A percentile compares a stretch with the other conserved stretches of the same genome.
phyloP scores from a whole-genome alignment of 352 stramenopile genomes.

The Albugo candida region DNA sequence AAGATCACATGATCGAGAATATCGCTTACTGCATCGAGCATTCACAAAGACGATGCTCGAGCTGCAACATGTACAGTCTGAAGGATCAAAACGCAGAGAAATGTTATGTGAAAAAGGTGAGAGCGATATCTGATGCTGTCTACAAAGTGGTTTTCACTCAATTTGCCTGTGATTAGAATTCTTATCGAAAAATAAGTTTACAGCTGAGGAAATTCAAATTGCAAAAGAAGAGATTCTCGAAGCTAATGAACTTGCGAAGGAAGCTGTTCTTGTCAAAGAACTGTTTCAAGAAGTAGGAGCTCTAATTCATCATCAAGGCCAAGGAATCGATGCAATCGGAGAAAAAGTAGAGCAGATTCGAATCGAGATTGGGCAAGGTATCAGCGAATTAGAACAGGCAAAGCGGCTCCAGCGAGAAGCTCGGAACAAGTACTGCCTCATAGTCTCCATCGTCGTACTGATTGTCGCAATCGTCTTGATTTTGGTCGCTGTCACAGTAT shows the following conservation, averaged over 20 bases:
- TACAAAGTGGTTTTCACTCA: neutral
- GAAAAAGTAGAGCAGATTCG: constrained; percentile 47
- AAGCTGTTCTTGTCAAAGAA: constrained; percentile 44
- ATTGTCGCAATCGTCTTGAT: constrained; percentile 29
- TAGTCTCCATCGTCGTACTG: constrained; percentile 15
- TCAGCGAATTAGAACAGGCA: constrained; percentile 49
- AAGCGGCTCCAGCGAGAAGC: constrained; percentile 35
- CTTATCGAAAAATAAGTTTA: constrained; percentile 26
- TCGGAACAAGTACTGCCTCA: constrained; percentile 37
- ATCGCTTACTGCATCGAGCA: constrained; percentile 27
- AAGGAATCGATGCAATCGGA: constrained; percentile 50
- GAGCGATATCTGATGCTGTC: neutral
- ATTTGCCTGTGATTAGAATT: constrained; percentile 17
- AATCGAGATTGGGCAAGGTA: constrained; percentile 47
- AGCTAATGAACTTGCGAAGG: constrained; percentile 31
- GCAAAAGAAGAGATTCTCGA: constrained; percentile 60
- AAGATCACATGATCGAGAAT: constrained; percentile 17
- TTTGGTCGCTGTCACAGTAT: constrained; percentile 9
- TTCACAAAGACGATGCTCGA: constrained; percentile 54
- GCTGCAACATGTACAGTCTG: constrained; percentile 38
- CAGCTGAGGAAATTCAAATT: constrained; percentile 41
- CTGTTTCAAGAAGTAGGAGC: constrained; percentile 43
- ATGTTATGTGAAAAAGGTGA: constrained; percentile 29
- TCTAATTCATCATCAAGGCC: constrained; percentile 41
- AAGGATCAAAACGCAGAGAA: constrained; percentile 28